A percentile compares a stretch with the other conserved stretches of the same genome.
These are phyloP conservation scores for Tulasnella sp. DNA, from an alignment of 768 basidiomycete species.

Conservation along the genomic window DNA sequence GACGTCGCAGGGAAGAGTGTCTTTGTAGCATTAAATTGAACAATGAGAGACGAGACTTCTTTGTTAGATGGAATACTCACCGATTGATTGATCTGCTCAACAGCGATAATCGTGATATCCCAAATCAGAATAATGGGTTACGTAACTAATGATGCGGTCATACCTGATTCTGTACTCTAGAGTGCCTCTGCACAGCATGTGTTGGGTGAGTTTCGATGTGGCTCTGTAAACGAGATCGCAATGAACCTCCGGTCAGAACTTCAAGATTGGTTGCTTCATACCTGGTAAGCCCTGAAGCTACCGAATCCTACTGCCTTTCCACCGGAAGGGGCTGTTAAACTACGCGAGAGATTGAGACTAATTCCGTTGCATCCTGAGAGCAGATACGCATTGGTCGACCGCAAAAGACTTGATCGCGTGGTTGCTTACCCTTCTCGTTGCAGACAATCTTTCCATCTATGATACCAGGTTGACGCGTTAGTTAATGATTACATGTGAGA, in stretches of 20 bases:
- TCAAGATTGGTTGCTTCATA: no score
- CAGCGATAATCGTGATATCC: no score
- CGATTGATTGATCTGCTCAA: no score
- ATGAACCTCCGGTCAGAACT: background rate
- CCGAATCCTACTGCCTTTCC: conserved; percentile 4
- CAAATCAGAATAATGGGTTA: no score
- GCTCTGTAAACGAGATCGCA: background rate
- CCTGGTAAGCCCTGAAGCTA: conserved; percentile 2
- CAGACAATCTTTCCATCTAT: conserved; percentile 1
- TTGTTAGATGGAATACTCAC: no score
- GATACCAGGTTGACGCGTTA: background rate
- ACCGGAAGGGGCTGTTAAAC: background rate
- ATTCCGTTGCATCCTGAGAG: background rate
- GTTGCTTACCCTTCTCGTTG: conserved; percentile 1
- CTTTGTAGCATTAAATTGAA: no score
- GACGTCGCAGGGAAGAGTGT: no score
- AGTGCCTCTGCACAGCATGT: no score
- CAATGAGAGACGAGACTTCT: no score
- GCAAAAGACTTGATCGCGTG: background rate
- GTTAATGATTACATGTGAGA: background rate
- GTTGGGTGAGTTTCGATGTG: conserved; percentile 5
- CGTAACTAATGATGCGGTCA: no score
- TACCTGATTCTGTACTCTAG: no score
- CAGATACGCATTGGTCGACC: background rate
- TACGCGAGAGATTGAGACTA: background rate